Evolutionary conservation across 2,329 filamentous ascomycete genomes (phyloP), one percentile per base, ranked within the genome.

Genomic region (Tolypocladium guangdongense): DNA sequence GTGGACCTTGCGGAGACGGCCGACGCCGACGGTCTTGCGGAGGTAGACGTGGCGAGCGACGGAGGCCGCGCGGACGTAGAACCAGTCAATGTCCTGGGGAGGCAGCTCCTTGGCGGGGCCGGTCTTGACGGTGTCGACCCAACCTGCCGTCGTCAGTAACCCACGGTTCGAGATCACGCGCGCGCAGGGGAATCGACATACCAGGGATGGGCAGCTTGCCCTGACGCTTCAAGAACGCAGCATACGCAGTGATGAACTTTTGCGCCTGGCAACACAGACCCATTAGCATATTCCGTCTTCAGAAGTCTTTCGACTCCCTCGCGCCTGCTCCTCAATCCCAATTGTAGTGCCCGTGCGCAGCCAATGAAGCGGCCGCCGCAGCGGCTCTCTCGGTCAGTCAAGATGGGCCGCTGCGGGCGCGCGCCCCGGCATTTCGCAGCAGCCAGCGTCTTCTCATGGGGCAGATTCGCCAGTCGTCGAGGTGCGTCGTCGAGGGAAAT

Each of bases 91-190:
- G 76, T 91, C 87, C 84, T 97, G 91, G 70, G 92, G 93, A 70
- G 92, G 92, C 67, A 99, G 88, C 82, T 99, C 93, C 79, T 96
- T 96, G 74, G 88, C 87, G 73, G 86, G 83, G 69, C 90, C 92
- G 66, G 92, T 96, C 88, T 99, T 99, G 80, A 97, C 93, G 71
- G 92, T 96, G 75, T 99, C 93, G 75, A 96, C 92, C 92, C 92
- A 97, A 81, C 90, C 90, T 95, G 57, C 3, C 20, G 7, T 11
- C 2, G 43, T 39, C 22, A 47, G 45, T 14, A 35, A 24, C 22
- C 12, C 8, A 33, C 20, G 30, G 50, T 4, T 36, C 20, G 18
- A 16, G 6, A 4, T 5, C 20, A 1, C 4, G 18, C 49, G 22
- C n/a, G 30, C 30, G 30, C 30, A 30, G 7, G 30, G 30, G 4